phyloP scores from a whole-genome alignment of 805 yeast species.

The Gaillardinia entomophila region DNA sequence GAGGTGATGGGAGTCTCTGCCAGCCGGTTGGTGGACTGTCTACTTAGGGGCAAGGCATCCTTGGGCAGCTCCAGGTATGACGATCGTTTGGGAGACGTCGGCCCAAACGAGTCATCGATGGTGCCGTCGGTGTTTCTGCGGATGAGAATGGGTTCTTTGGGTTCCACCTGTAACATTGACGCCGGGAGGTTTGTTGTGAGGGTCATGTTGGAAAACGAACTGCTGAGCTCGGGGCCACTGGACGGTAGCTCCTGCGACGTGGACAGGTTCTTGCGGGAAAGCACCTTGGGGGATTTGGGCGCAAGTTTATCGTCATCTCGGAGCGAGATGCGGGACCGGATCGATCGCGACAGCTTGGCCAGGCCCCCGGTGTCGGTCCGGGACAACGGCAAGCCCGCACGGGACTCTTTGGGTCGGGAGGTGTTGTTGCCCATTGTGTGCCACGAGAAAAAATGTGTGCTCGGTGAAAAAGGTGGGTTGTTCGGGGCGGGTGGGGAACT shows the following conservation, averaged over 20 bases:
- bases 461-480: too few relatives aligned
- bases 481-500: too few relatives aligned
- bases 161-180: constrained; percentile 64
- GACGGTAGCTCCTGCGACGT: constrained; percentile 1
- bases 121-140: constrained; percentile 43
- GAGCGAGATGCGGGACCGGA: constrained; percentile 31
- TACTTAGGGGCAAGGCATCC: constrained; percentile 8
- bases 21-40: constrained; percentile 2
- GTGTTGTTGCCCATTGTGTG: constrained; percentile 46
- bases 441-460: constrained; percentile 7
- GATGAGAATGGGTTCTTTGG: constrained; percentile 68
- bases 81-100: constrained; percentile 13
- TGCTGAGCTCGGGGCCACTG: not conserved
- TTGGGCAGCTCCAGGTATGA: constrained; percentile 10
- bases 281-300: constrained; percentile 23
- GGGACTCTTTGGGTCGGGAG: constrained; percentile 32
- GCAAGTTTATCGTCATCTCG: constrained; percentile 13
- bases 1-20: constrained; percentile 11
- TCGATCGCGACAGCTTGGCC: constrained; percentile 42
- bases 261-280: constrained; percentile 25
- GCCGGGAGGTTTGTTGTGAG: constrained; percentile 44
- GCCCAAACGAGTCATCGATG: constrained; percentile 11
- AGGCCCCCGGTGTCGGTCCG: constrained; percentile 52
- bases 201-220: constrained; percentile 1
- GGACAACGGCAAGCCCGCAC: constrained; percentile 39